Evolutionary conservation across 306 rosid species (phyloP).

Genomic region (Fagus crenata): DNA sequence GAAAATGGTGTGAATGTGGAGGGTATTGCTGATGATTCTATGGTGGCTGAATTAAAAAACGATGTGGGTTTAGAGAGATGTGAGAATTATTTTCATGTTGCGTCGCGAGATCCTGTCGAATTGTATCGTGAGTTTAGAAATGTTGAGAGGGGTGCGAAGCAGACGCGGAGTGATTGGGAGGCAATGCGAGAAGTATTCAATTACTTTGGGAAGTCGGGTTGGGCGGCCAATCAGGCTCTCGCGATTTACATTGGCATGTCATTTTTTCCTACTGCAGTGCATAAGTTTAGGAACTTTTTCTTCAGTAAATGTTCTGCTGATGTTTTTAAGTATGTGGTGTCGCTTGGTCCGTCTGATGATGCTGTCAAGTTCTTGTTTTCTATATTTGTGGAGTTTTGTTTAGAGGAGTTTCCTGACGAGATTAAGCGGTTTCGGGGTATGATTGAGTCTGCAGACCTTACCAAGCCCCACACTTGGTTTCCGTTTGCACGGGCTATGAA

Average conservation of each 20-base stretch:
- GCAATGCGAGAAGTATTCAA: conserved; percentile 39
- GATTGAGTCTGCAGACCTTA: conserved; percentile 77
- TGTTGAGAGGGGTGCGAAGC: conserved; percentile 35
- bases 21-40: conserved; percentile 18
- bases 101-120: conserved; percentile 51
- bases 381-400: conserved; percentile 80
- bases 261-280: conserved; percentile 78
- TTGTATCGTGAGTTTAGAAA: conserved; percentile 52
- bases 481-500: conserved; percentile 95
- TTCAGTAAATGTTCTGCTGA: conserved; percentile 51
- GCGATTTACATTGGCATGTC: conserved; percentile 89
- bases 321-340: conserved; percentile 52
- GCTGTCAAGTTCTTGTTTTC: conserved; percentile 84
- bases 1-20: conserved; percentile 28
- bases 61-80: conserved; percentile 27
- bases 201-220: conserved; percentile 59
- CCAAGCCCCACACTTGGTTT: conserved; percentile 86
- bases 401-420: conserved; percentile 71
- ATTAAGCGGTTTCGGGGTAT: conserved; percentile 63
- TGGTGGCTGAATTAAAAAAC: conserved; percentile 30
- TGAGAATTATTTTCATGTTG: conserved; percentile 40
- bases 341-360: conserved; percentile 63
- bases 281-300: conserved; percentile 56
- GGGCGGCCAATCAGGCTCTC: conserved; percentile 90
- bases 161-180: conserved; percentile 44